phyloP scores from a whole-genome alignment of 78 protist species.

The Cyanophora paradoxa region DNA sequence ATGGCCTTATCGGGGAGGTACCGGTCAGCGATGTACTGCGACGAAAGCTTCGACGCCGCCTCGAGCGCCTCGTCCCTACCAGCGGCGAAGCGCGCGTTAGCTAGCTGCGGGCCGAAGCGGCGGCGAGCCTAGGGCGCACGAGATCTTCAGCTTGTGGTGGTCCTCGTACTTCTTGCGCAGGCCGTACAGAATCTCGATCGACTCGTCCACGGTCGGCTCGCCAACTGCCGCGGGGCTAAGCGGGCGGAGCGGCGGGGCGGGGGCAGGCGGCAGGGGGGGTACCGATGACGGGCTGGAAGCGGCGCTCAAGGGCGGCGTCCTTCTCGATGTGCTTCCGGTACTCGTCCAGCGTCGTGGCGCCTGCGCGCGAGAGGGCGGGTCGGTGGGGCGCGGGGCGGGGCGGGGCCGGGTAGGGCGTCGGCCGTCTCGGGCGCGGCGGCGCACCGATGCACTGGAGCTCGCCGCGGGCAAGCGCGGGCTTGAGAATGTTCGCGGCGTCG shows the following conservation, averaged over 20 bases:
- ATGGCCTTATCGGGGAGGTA: slow-evolving; percentile 56
- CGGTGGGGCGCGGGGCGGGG: no score
- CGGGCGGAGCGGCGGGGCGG: not conserved
- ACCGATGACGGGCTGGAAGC: slow-evolving; percentile 49
- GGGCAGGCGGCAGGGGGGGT: not conserved
- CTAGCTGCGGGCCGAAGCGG: slow-evolving; percentile 7
- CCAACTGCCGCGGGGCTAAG: not conserved
- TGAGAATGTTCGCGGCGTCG: slow-evolving; percentile 62
- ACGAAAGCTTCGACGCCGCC: slow-evolving; percentile 20
- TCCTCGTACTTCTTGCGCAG: slow-evolving; percentile 47
- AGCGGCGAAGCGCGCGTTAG: no score
- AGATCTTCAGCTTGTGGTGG: slow-evolving; percentile 60
- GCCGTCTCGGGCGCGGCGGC: not conserved
- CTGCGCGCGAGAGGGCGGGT: no score
- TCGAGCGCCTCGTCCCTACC: not conserved
- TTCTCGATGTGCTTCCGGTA: slow-evolving; percentile 60
- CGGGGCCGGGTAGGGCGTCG: no score
- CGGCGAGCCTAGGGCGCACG: slow-evolving; percentile 30
- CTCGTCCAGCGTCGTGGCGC: slow-evolving; percentile 58
- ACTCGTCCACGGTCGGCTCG: slow-evolving; percentile 59
- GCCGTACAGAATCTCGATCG: slow-evolving; percentile 54
- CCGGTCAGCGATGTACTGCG: slow-evolving; percentile 49
- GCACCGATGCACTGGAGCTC: slow-evolving; percentile 63
- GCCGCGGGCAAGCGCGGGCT: slow-evolving; percentile 68
- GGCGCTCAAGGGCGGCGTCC: slow-evolving; percentile 63